These are phyloP conservation scores for Saturnispora bothae DNA, from an alignment of 805 yeast species.

Conservation along the genomic window DNA sequence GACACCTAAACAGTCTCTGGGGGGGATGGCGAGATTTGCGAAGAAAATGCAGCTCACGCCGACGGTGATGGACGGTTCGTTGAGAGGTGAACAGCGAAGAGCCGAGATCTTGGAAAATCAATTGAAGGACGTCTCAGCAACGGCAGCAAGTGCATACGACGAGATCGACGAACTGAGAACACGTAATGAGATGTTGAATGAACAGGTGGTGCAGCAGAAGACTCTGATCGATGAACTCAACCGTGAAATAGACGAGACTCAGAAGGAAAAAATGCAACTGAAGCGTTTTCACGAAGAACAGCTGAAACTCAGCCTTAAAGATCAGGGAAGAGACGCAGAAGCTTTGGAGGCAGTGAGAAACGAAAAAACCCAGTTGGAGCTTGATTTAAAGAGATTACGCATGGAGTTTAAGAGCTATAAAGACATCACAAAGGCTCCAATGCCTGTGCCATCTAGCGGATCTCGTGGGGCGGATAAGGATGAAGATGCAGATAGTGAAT, in stretches of 20 bases:
- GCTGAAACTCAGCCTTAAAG: slow-evolving; percentile 2
- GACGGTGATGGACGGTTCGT: slow-evolving; percentile 15
- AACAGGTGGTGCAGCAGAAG: slow-evolving; percentile 22
- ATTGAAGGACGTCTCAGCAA: slow-evolving; percentile 17
- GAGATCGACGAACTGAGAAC: slow-evolving; percentile 18
- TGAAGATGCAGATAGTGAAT: neutral
- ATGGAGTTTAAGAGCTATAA: slow-evolving; percentile 6
- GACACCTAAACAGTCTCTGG: slow-evolving; percentile 7
- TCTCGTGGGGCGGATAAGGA: no score
- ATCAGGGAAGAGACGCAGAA: neutral
- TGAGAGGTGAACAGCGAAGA: slow-evolving; percentile 19
- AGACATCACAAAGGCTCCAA: neutral
- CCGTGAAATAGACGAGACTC: slow-evolving; percentile 15
- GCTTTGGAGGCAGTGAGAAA: slow-evolving; percentile 1
- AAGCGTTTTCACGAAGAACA: slow-evolving; percentile 8
- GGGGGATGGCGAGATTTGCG: neutral
- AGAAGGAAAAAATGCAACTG: slow-evolving; percentile 3
- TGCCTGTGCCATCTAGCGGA: no score
- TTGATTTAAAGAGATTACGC: slow-evolving; percentile 6
- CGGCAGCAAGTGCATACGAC: slow-evolving; percentile 22
- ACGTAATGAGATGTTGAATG: slow-evolving; percentile 17
- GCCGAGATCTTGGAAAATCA: slow-evolving; percentile 16
- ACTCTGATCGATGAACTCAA: slow-evolving; percentile 16
- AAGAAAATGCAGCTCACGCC: slow-evolving; percentile 12
- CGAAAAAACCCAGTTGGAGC: slow-evolving; percentile 2